Base-by-base conservation (phyloP, 768 basidiomycete species). In the Russula emetica region DNA sequence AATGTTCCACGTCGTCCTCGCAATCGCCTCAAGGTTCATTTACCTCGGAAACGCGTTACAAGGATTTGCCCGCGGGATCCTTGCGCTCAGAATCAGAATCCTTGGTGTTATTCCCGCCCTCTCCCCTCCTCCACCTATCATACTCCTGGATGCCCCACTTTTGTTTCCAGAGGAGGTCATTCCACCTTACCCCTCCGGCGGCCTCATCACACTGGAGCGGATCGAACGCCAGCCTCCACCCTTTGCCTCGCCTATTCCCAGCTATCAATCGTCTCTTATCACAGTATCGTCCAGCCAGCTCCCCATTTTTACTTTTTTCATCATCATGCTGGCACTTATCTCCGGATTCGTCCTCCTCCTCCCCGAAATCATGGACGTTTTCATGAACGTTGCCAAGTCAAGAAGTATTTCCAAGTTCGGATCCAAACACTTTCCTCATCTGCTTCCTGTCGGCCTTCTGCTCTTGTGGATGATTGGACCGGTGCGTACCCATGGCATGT, bases 251-350 rank as follows among this genome's bases (percentile, higher is more conserved):
- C 2, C 49, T 5, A 42, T 60, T 5, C 45, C 54, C 5, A 40
- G n/a, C 14, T 63, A 54, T 42, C 58, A 60, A 20, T 51, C 58
- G 20, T 64, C 63, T 24, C 63, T 60, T 50, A 13, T 49, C n/a
- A 14, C 22, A 0, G 40, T 60, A 7, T 51, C 28, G 28, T 47
- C 36, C 3, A 44, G 11, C 63, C 45, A 20, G 2, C 4, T 64
- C 16, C 58, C 47, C n/a, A 22, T 34, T 22, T 38, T 64, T 13
- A 47, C 36, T 26, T 1, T 60, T 55, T 9, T 64, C 8, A 7
- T 60, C 14, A 16, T 60, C 14, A 5, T 44, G 38, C 30, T 60
- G n/a, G 28, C 30, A 4, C 38, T 60, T 11, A 56, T 64, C 14
- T 60, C 54, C 16, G 58, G 11, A 50, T n/a, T 55, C 5, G 20